Conservation (phyloP, 805 yeast species). For the Spencermartinsiella europaea region DNA sequence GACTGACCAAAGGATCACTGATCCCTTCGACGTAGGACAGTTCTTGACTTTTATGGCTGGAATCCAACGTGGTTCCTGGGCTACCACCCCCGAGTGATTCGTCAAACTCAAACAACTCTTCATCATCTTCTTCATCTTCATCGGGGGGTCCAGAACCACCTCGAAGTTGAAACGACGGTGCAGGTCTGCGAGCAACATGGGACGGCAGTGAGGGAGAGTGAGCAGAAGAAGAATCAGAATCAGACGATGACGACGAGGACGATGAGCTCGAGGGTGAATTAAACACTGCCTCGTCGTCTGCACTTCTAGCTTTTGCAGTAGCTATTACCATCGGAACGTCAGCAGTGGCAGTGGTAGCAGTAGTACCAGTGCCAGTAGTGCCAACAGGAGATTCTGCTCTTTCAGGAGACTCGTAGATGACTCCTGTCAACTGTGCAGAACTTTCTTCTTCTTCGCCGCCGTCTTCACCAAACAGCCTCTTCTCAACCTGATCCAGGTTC, state of each 20-base stretch:
- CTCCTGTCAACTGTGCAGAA: neutral
- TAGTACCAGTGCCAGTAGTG: neutral
- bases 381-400: neutral
- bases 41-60: neutral
- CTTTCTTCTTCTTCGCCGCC: neutral
- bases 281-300: neutral
- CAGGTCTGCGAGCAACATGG: no score
- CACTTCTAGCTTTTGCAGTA: neutral
- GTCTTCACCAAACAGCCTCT: neutral
- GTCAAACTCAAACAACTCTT: conserved; percentile 21
- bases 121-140: conserved; percentile 10
- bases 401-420: neutral
- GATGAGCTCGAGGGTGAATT: neutral
- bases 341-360: neutral
- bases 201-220: no score
- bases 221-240: no score
- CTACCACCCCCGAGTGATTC: conserved; percentile 15
- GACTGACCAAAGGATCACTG: conserved; percentile 5
- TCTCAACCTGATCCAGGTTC: neutral
- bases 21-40: neutral
- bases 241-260: neutral
- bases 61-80: neutral
- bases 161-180: neutral
- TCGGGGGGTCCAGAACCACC: neutral
- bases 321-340: neutral